Conservation (phyloP, 164 flowering plant genomes). For the Piper betle region DNA sequence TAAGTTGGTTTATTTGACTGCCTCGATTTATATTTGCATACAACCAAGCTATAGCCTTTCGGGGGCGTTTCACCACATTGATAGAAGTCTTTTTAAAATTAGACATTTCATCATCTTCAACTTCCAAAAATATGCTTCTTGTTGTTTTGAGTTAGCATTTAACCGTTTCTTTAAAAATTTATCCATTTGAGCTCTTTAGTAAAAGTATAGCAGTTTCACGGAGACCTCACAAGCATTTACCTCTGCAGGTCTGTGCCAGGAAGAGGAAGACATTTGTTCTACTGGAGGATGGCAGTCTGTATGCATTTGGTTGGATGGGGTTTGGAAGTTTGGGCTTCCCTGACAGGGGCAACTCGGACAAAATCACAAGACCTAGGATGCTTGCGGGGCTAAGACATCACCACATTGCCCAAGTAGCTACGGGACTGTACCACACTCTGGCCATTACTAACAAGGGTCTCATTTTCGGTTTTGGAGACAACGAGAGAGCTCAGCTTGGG, state of each 20-base stretch:
- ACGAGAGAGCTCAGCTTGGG: constrained; percentile 90
- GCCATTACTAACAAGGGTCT: constrained; percentile 49
- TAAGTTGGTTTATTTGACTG: no score
- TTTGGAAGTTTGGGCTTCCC: constrained; percentile 90
- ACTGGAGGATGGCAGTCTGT: constrained; percentile 53
- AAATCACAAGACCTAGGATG: constrained; percentile 51
- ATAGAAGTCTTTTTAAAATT: no score
- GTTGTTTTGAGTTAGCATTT: no score
- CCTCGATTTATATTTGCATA: no score
- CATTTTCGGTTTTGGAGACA: constrained; percentile 85
- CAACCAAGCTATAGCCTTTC: no score
- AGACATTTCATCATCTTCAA: no score
- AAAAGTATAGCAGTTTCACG: not conserved
- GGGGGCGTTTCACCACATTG: no score
- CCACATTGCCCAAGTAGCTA: constrained; percentile 73
- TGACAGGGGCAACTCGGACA: constrained; percentile 58
- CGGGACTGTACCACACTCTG: constrained; percentile 86
- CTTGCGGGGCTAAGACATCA: constrained; percentile 60
- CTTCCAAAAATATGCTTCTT: no score
- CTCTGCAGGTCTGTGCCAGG: constrained; percentile 75
- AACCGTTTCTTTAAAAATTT: not conserved
- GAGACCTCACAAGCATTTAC: not conserved
- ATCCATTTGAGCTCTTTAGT: not conserved
- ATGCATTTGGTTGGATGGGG: constrained; percentile 89
- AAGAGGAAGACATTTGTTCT: constrained; percentile 89